Conservation (phyloP, 257 asterid species). For the Scutellaria baicalensis region DNA sequence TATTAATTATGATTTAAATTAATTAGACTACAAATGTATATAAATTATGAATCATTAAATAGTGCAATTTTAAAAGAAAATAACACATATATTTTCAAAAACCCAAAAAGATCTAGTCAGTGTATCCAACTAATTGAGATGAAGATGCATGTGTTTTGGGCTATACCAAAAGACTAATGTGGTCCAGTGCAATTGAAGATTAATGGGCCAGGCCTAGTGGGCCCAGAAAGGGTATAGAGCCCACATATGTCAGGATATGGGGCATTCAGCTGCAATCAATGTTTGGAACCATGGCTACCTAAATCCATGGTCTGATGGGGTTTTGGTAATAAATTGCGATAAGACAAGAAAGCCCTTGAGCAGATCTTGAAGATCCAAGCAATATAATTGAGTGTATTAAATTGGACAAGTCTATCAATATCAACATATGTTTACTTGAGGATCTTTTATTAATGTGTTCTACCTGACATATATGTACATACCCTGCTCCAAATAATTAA, state of each 20-base stretch:
- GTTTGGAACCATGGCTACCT: conserved; percentile 10
- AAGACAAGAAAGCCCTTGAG: background rate
- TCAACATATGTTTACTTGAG: too few relatives aligned
- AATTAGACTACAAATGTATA: too few relatives aligned
- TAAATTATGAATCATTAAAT: too few relatives aligned
- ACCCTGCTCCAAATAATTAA: background rate
- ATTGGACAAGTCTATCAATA: background rate
- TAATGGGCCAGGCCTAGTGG: conserved; percentile 16
- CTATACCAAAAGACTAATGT: background rate
- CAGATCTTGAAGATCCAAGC: background rate
- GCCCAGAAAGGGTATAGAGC: conserved; percentile 12
- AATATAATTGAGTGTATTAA: background rate
- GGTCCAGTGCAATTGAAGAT: background rate
- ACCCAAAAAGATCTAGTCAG: background rate
- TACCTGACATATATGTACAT: background rate
- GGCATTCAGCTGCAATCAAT: conserved; percentile 20
- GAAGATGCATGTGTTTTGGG: background rate
- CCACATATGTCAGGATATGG: conserved; percentile 23
- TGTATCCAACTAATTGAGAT: background rate
- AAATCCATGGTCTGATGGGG: conserved; percentile 7
- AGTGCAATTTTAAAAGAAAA: too few relatives aligned
- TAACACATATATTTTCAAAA: too few relatives aligned
- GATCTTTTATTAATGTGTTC: background rate
- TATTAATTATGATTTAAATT: too few relatives aligned
- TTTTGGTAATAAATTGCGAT: background rate